Evolutionary conservation across 1,284 basidiomycete species (phyloP), one percentile per base, ranked within the genome.

Genomic region (Ceratobasidium papillatum): DNA sequence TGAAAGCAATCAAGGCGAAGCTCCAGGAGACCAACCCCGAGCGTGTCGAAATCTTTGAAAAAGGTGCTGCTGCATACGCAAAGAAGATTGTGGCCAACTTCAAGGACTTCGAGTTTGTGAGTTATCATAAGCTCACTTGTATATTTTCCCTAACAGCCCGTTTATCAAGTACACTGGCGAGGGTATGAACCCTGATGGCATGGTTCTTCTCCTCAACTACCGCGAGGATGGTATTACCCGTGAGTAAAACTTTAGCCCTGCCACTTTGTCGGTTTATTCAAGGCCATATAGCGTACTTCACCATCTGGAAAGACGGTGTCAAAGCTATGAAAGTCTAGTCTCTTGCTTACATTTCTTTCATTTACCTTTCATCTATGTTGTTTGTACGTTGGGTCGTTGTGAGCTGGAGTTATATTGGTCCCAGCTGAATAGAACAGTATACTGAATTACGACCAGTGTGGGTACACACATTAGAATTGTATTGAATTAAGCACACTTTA

Each of bases 1-100:
- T 95, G 93, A 95, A 95, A 85, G 81, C 86, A 11, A 84, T 94
- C 84, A 93, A 94, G 86, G 76, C 79, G 12, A 80, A 92, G 76
- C 87, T 97, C 71, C 77, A 83, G 75, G 80, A 88, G 80, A 82
- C 76, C 5, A 85, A 91, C 68, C 90, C 93, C 9, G 92, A 91
- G 0, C 88, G 89, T 30, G 91, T 97, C 54, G 83, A 85, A 7
- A 88, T 83, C 0, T 99, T 99, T 82, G 94, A 99, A 86, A 92
- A 92, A 83, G 89, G 87, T 49, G 97, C 97, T 34, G 80, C 84
- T 75, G 84, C 83, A 11, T 94, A 88, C 81, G 94, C 90, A 74
- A 97, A 97, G 88, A 98, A 97, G 85, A 85, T 99, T 78, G 84
- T 98, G 59, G 89, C 85, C 78, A 95, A 94, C 83, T 95, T 99